Percentiles rank a stretch among this genome's conserved stretches.
Conservation (phyloP, 768 basidiomycete species). For the Lentinula edodes region DNA sequence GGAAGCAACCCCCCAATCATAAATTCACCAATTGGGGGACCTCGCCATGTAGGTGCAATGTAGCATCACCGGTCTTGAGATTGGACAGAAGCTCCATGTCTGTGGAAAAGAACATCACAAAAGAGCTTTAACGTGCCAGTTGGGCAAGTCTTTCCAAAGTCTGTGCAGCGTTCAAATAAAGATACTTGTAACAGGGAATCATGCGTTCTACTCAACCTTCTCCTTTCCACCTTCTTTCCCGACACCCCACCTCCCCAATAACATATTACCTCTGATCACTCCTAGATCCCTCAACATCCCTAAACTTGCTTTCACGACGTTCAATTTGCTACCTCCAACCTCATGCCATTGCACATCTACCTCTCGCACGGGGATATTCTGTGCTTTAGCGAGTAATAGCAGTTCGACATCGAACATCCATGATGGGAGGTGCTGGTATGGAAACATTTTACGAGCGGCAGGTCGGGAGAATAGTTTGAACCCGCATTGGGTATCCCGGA, state of each 20-base stretch:
- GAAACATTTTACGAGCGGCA: conserved; percentile 81
- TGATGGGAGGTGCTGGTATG: conserved; percentile 76
- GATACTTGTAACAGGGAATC: too few relatives aligned
- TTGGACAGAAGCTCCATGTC: too few relatives aligned
- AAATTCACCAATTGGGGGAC: too few relatives aligned
- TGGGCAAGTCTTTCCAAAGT: too few relatives aligned
- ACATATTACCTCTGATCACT: conserved; percentile 76
- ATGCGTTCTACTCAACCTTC: background rate
- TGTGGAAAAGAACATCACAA: too few relatives aligned
- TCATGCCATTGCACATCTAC: conserved; percentile 93
- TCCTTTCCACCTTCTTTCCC: background rate
- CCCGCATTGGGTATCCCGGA: conserved; percentile 94
- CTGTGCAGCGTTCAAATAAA: too few relatives aligned
- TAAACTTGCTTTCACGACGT: conserved; percentile 76
- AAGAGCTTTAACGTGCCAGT: too few relatives aligned
- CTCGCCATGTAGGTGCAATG: too few relatives aligned
- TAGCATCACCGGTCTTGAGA: too few relatives aligned
- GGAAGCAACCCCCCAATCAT: too few relatives aligned
- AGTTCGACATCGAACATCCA: conserved; percentile 99
- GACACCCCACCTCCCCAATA: conserved; percentile 15
- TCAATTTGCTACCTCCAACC: conserved; percentile 87
- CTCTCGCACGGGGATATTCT: conserved; percentile 74
- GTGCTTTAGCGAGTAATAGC: conserved; percentile 75
- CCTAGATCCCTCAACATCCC: conserved; percentile 89
- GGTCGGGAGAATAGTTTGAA: conserved; percentile 92